phyloP scores from a whole-genome alignment of 257 asterid genomes.

The Fraxinus pennsylvanica region DNA sequence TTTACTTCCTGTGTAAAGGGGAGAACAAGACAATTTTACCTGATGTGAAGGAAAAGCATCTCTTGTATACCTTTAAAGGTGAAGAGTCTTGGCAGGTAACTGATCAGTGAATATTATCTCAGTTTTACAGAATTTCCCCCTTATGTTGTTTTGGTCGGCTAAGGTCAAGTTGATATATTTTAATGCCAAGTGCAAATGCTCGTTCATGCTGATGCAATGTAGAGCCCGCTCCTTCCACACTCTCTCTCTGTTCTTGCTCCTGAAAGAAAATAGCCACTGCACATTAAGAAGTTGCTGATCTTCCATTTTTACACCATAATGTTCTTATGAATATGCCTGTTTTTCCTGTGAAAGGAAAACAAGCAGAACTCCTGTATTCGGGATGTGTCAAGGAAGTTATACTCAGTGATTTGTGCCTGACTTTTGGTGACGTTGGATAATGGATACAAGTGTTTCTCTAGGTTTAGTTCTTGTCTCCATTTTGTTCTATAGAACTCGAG shows the following conservation, averaged over 20 bases:
- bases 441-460: neutral
- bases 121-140: neutral
- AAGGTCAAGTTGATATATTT: neutral
- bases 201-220: neutral
- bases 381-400: neutral
- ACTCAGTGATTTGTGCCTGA: neutral
- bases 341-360: neutral
- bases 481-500: neutral
- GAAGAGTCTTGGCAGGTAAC: constrained; percentile 94
- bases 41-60: constrained; percentile 63
- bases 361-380: too few relatives aligned
- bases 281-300: neutral
- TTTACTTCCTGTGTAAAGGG: constrained; percentile 64
- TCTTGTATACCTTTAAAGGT: constrained; percentile 60
- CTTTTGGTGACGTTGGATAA: neutral
- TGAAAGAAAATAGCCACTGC: neutral
- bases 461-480: constrained; percentile 3
- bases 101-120: neutral
- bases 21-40: constrained; percentile 60
- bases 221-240: neutral
- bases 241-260: neutral
- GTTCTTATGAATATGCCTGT: neutral
- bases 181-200: neutral
- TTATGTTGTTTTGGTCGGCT: neutral
- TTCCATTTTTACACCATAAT: neutral